phyloP scores from a whole-genome alignment of 202 grass and related monocot species.

The Schoenoplectus triqueter region DNA sequence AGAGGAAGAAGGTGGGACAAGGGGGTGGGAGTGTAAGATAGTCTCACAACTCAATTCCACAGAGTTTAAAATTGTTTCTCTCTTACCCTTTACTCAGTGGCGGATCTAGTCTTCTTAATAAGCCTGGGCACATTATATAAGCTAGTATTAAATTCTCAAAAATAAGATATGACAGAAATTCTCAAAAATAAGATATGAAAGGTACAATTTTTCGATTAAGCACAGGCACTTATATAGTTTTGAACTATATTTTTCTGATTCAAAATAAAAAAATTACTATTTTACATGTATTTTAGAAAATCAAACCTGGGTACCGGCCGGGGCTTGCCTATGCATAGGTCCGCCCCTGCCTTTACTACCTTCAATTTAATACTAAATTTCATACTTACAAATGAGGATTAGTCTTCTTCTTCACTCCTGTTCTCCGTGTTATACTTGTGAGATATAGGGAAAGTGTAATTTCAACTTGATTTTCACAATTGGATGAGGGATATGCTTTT shows the following conservation, averaged over 20 bases:
- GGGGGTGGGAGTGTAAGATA: not conserved
- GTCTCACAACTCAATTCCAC: slow-evolving; percentile 7
- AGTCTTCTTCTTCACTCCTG: not conserved
- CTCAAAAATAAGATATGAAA: too few relatives aligned
- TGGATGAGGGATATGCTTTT: not conserved
- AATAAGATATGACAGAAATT: too few relatives aligned
- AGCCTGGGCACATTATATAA: too few relatives aligned
- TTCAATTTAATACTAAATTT: not conserved
- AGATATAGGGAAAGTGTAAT: not conserved
- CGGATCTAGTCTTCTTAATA: too few relatives aligned
- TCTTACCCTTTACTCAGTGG: too few relatives aligned
- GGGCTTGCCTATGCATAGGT: too few relatives aligned
- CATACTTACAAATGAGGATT: not conserved
- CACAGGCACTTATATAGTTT: too few relatives aligned
- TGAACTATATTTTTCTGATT: not conserved
- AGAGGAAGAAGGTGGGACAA: not conserved
- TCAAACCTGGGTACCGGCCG: too few relatives aligned
- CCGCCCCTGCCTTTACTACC: not conserved
- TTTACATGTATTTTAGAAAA: too few relatives aligned
- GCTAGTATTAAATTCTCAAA: too few relatives aligned
- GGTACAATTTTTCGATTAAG: too few relatives aligned
- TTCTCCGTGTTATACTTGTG: not conserved
- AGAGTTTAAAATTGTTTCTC: not conserved
- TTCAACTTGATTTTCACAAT: not conserved
- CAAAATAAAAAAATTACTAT: too few relatives aligned